Base-by-base conservation (phyloP, 208 protist species). In the Phytomonas sp. region DNA sequence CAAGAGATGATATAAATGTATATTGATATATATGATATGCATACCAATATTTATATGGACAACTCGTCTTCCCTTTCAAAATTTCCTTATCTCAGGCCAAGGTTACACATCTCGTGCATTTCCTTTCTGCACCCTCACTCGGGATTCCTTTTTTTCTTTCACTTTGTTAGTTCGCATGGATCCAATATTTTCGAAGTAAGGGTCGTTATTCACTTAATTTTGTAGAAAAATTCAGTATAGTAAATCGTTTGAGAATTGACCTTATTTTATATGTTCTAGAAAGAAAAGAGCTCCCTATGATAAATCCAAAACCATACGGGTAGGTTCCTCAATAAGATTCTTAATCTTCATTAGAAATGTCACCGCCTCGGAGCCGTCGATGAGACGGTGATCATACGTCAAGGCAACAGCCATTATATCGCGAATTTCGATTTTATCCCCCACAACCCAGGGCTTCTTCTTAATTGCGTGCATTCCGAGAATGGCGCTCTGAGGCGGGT, bases 361-460 rank as follows among this genome's bases (percentile, higher is more conserved):
- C 6, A 99, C 98, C 32, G 98, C 98, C 66, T 99, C 98, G 59
- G 96, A 82, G 40, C 98, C 98, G 73, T 99, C 98, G 74, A 99
- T 99, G 33, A 99, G 83, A 66, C 98, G 96, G 83, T 99, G 98
- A 77, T 99, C 98, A 87, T 99, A 99, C 43, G 98, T 99, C 23
- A 99, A 87, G 11, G 98, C 98, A n/a, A 99, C 82, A 40, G 98
- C 98, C 98, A 99, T 99, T 66, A 99, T 97, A 73, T 98, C 98
- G 53, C 98, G 90, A 56, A 99, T 88, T 46, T 91, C 92, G 43
- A 98, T 85, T 40, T 92, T 81, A 65, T 88, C 83, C 20, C 77
- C 85, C 60, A 99, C 90, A 62, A 97, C 98, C 80, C 97, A 94
- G 65, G 97, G 92, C 79, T 98, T 95, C 61, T 98, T 93, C 81